Conservation (phyloP, 2,329 filamentous ascomycete species). For the Xylaria sp. region DNA sequence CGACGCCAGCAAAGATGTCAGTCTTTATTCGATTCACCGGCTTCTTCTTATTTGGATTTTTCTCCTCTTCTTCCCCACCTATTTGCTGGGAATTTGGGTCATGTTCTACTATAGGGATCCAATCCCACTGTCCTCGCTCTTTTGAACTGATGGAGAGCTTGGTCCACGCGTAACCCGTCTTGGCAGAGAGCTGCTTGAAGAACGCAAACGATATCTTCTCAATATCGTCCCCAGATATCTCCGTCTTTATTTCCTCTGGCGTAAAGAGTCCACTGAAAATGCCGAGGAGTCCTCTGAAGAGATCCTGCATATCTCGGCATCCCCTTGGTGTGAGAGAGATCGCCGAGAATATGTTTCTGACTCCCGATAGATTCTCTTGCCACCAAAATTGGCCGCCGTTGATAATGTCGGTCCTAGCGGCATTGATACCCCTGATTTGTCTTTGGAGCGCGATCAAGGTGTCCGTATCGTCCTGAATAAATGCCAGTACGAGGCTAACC, state of each 20-base stretch:
- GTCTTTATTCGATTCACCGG: constrained; percentile 37
- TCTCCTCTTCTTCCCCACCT: background rate
- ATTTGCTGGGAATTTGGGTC: background rate
- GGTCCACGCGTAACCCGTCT: constrained; percentile 44
- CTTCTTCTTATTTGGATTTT: background rate
- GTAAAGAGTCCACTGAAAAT: constrained; percentile 45
- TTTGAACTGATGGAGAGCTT: constrained; percentile 44
- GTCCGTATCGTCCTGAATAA: constrained; percentile 40
- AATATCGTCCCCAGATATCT: constrained; percentile 23
- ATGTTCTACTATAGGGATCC: constrained; percentile 43
- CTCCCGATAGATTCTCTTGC: constrained; percentile 47
- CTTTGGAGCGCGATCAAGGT: constrained; percentile 33
- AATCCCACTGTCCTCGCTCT: constrained; percentile 43
- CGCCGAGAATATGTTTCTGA: constrained; percentile 50
- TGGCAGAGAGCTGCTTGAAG: constrained; percentile 44
- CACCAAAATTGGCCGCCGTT: constrained; percentile 48
- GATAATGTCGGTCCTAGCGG: constrained; percentile 43
- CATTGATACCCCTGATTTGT: constrained; percentile 40
- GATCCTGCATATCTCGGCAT: constrained; percentile 32
- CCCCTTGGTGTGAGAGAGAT: constrained; percentile 44
- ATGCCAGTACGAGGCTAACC: constrained; percentile 37
- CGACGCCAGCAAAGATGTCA: constrained; percentile 44
- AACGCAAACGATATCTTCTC: constrained; percentile 44
- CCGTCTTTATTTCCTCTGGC: constrained; percentile 34
- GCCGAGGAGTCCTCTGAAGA: constrained; percentile 45